Evolutionary conservation across 768 basidiomycete species (phyloP).

Genomic region (Suillus weaverae): DNA sequence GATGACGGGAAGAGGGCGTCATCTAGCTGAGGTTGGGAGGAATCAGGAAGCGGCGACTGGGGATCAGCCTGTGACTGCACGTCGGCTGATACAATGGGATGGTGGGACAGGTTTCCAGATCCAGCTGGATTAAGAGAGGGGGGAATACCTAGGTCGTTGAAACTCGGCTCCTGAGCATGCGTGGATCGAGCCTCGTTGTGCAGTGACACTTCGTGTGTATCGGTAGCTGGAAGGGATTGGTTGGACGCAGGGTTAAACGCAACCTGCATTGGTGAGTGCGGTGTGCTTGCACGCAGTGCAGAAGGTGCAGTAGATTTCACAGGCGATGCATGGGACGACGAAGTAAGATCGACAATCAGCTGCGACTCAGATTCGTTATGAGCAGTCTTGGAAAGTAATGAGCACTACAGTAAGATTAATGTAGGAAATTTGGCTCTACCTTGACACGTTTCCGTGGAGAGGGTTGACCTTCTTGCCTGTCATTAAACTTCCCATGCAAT

Average conservation of each 20-base stretch:
- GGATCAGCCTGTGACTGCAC: neutral
- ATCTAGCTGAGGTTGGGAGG: conserved; percentile 23
- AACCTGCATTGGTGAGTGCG: neutral
- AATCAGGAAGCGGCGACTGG: conserved; percentile 12
- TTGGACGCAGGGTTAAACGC: neutral
- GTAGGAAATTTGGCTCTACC: conserved; percentile 18
- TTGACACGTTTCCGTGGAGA: conserved; percentile 42
- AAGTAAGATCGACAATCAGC: neutral
- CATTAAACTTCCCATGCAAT: conserved; percentile 7
- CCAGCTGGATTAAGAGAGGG: neutral
- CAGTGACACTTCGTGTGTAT: neutral
- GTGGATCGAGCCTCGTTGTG: neutral
- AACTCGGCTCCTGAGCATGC: neutral
- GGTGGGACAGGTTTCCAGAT: neutral
- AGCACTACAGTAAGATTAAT: conserved; percentile 6
- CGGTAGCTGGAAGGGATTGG: neutral
- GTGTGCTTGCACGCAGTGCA: neutral
- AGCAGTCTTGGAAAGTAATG: conserved; percentile 19
- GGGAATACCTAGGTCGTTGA: no score
- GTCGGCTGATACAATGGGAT: neutral
- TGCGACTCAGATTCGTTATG: conserved; percentile 11
- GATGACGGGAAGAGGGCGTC: neutral
- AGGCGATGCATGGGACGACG: conserved; percentile 1
- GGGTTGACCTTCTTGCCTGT: conserved; percentile 12
- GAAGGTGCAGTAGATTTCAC: neutral